Base-by-base conservation (phyloP, 768 basidiomycete species). In the Boletus edulis region DNA sequence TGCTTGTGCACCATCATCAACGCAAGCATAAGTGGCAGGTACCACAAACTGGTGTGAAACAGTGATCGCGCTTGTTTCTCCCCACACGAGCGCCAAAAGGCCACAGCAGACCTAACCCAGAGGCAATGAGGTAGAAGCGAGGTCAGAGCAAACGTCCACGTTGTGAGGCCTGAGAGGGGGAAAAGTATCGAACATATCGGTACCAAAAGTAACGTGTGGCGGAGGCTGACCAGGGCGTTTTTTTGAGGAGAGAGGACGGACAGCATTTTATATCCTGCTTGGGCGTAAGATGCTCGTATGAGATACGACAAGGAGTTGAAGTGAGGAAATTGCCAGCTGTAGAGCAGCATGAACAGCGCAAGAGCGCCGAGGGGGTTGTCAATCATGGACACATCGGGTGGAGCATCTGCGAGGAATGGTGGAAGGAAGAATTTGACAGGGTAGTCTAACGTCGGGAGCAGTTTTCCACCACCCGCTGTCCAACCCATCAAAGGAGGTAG, bases 301-400 rank as follows among this genome's bases (percentile, higher is more conserved):
- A 95, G 76, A 71, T 97, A 83, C 9, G 94, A 86, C n/a, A 99
- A 78, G 1, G 93, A 72, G 71, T 95, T 98, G 76, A 99, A 98
- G 71, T 99, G 96, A 35, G 96, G 95, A 74, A 98, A 98, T 68
- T 99, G 97, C 96, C 96, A 99, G 57, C 89, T 89, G 75, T 86
- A 99, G 10, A 97, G 80, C 45, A 98, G 72, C 72, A 87, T 79
- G 74, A 91, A 92, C 3, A 99, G 76, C 3, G 87, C 84, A 54
- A 91, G 72, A 0, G 94, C 87, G 0, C 89, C 83, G 40, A 97
- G 80, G 0, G 94, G 86, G 67, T 91, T 94, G 68, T 95, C 84
- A 48, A 87, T 75, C 46, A 82, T 65, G n/a, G 80, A 67, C 13
- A 76, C 35, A 58, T 83, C 80, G 29, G 79, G 55, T 39, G 72